A percentile compares a stretch with the other conserved stretches of the same genome.
phyloP scores from a whole-genome alignment of 2,329 filamentous ascomycete species.

The Podosphaera fusca region DNA sequence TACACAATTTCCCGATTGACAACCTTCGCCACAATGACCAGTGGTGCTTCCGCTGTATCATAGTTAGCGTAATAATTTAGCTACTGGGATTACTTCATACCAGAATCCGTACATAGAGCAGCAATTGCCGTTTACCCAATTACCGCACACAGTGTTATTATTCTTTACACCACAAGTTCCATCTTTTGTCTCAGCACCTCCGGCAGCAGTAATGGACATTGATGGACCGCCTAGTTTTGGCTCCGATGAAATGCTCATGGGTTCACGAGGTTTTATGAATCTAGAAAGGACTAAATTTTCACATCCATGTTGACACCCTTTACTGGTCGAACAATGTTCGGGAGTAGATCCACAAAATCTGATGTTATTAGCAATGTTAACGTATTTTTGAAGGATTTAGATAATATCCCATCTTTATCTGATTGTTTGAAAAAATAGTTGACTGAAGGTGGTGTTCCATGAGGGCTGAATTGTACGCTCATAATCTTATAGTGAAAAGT shows the following conservation, averaged over 20 bases:
- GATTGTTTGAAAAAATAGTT: too few species aligned
- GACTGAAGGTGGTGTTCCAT: too few species aligned
- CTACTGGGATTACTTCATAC: slow-evolving; percentile 3
- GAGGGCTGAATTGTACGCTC: too few species aligned
- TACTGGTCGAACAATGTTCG: slow-evolving; percentile 9
- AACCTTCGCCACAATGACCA: slow-evolving; percentile 2
- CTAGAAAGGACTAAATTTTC: slow-evolving; percentile 3
- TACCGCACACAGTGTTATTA: slow-evolving; percentile 25
- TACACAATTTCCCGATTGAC: slow-evolving; percentile 2
- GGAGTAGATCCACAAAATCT: slow-evolving; percentile 5
- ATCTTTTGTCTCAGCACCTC: slow-evolving; percentile 22
- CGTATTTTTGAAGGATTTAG: too few species aligned
- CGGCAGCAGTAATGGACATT: background rate
- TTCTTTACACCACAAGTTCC: slow-evolving; percentile 30
- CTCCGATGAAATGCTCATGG: slow-evolving; percentile 5
- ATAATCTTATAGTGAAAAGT: too few species aligned
- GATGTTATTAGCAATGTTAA: background rate
- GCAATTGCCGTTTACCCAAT: slow-evolving; percentile 28
- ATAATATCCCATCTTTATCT: too few species aligned
- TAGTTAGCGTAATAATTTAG: background rate
- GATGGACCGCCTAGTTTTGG: background rate
- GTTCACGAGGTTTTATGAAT: slow-evolving; percentile 4
- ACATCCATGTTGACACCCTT: slow-evolving; percentile 16
- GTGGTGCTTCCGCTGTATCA: slow-evolving; percentile 9
- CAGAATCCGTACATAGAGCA: slow-evolving; percentile 36